Evolutionary conservation across 2,329 filamentous ascomycete genomes (phyloP).

Genomic region (Botrytis deweyae): DNA sequence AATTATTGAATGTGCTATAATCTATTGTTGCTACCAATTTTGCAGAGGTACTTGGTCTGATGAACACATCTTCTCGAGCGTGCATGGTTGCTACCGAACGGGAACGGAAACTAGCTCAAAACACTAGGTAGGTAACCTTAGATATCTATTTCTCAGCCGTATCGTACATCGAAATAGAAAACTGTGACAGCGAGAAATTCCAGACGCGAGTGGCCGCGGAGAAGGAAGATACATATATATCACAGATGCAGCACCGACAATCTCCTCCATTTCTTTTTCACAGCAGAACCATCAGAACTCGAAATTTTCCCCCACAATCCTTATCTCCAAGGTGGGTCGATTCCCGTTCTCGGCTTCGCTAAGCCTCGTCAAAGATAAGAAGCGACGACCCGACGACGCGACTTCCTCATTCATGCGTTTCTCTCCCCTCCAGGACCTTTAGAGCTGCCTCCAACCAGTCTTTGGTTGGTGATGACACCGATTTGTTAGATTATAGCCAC

Average conservation of each 20-base stretch:
- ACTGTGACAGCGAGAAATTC: not conserved
- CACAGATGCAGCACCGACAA: not conserved
- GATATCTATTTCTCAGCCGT: too few relatives aligned
- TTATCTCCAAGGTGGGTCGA: constrained; percentile 8
- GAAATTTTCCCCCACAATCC: constrained; percentile 2
- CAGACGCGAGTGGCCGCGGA: not conserved
- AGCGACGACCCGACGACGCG: not conserved
- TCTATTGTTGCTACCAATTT: not conserved
- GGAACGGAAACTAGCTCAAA: not conserved
- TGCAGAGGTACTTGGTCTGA: not conserved
- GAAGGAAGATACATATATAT: constrained; percentile 16
- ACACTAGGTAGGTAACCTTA: not conserved
- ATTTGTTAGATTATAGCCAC: not conserved
- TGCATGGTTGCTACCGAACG: not conserved
- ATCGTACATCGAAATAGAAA: not conserved
- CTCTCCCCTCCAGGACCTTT: not conserved
- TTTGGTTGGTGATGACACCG: not conserved
- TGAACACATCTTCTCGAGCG: not conserved
- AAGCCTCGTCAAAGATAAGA: constrained; percentile 19
- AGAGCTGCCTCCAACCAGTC: not conserved
- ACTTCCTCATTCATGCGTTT: not conserved
- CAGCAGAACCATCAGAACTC: not conserved
- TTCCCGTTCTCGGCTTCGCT: constrained; percentile 4
- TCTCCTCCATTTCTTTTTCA: not conserved
- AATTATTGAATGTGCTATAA: not conserved